Evolutionary conservation across 1,284 basidiomycete species (phyloP), one percentile per base, ranked within the genome.

Genomic region (Ustilago vetiveriae): DNA sequence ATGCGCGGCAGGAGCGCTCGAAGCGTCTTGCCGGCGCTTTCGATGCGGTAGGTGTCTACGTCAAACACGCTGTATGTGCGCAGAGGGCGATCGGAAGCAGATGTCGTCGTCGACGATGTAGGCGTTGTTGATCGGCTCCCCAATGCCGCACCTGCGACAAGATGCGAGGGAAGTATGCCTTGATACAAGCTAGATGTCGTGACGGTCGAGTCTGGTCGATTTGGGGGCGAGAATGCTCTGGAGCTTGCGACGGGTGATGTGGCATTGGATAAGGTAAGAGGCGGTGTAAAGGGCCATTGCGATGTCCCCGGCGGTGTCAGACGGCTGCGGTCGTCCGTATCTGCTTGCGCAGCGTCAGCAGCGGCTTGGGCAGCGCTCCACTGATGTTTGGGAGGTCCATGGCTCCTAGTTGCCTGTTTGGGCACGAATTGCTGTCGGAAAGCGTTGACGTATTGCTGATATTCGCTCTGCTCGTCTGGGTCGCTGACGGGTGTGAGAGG

Each of bases 401-500:
- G 55, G 21, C 55, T 52, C 24, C 39, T 52, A 16, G 36, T 26
- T 7, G 35, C 27, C n/a, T 45, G 41, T 14, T 52, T 50, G 16
- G 59, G 45, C 7, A 53, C 40, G 13, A 67, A 42, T 9, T 41
- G 56, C 22, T 50, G 48, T n/a, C 55, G 66, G 48, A 69, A 69
- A 2, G 56, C 48, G 9, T 53, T 65, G 26, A 60, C 42, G 23
- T 63, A 60, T 22, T 67, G 62, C 17, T 63, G 57, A 27, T 64
- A 65, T 21, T 59, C 56, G 43, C 44, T 54, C 36, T 65, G 65
- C 23, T 69, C 55, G 35, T 63, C 72, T 19, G 45, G 54, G 26
- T 74, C 72, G 44, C 55, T 55, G 14, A 64, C 68, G 4, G 78
- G 78, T 6, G 78, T 78, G 11, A 79, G 60, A 9, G 78, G 75